A percentile compares a stretch with the other conserved stretches of the same genome.
phyloP scores from a whole-genome alignment of 495 filamentous ascomycete genomes.

The Aspergillus sparsus region DNA sequence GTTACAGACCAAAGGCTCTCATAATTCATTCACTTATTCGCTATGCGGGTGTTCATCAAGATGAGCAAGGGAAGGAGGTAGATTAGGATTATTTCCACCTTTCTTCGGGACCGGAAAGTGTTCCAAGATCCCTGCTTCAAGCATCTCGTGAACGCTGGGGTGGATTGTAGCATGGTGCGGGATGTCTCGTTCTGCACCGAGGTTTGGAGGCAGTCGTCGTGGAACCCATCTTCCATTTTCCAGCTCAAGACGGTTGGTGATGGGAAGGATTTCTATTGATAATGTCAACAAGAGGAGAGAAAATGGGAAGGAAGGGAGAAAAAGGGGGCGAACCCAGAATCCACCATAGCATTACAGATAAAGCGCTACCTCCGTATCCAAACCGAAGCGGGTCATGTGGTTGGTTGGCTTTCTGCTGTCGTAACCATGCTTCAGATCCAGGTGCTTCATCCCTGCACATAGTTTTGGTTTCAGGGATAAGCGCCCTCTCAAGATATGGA shows the following conservation, averaged over 20 bases:
- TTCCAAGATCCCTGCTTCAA: conserved; percentile 18
- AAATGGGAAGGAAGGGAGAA: background rate
- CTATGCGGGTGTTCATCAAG: too few relatives aligned
- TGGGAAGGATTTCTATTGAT: conserved; percentile 34
- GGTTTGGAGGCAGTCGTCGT: conserved; percentile 23
- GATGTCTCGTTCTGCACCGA: conserved; percentile 23
- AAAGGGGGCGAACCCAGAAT: conserved; percentile 17
- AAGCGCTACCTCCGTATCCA: conserved; percentile 10
- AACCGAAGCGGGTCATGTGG: conserved; percentile 25
- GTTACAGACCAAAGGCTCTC: too few relatives aligned
- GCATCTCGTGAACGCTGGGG: conserved; percentile 24
- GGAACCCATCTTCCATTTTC: conserved; percentile 33
- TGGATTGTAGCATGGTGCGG: conserved; percentile 25
- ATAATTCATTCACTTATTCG: too few relatives aligned
- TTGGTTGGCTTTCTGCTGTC: conserved; percentile 13
- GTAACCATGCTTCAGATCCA: conserved; percentile 3
- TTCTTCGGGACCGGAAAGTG: conserved; percentile 20
- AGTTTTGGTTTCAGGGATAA: conserved; percentile 3
- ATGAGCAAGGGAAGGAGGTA: conserved; percentile 10
- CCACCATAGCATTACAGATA: conserved; percentile 22
- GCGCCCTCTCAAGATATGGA: conserved; percentile 8
- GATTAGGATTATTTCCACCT: conserved; percentile 23
- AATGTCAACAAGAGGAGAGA: background rate
- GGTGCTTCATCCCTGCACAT: conserved; percentile 16
- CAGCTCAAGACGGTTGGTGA: conserved; percentile 37